Conservation (phyloP, 106 monocot genomes). For the Xerophyta viscosa region DNA sequence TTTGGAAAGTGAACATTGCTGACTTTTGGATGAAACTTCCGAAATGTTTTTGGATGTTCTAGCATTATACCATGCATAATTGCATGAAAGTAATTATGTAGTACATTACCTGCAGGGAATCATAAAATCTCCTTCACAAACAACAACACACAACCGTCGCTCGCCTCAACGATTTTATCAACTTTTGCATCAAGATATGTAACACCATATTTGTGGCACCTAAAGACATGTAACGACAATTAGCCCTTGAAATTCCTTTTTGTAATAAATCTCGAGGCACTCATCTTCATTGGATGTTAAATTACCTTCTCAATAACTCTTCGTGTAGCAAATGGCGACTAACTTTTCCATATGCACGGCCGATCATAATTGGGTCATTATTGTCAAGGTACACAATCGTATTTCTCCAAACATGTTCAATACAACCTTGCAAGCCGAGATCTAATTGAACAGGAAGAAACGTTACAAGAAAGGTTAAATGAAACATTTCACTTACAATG, state of each 20-base stretch:
- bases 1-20: too few relatives aligned
- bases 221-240: slow-evolving; percentile 12
- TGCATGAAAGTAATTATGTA: too few relatives aligned
- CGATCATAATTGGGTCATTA: slow-evolving; percentile 71
- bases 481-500: too few relatives aligned
- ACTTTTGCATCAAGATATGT: slow-evolving; percentile 82
- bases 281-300: background rate
- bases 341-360: slow-evolving; percentile 95
- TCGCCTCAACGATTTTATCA: slow-evolving; percentile 80
- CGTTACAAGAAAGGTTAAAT: too few relatives aligned
- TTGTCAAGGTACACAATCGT: slow-evolving; percentile 84
- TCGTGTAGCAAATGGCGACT: slow-evolving; percentile 80
- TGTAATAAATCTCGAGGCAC: background rate
- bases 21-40: too few relatives aligned
- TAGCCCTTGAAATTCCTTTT: background rate
- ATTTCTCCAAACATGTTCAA: slow-evolving; percentile 91
- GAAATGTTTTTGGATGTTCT: too few relatives aligned
- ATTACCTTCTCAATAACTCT: slow-evolving; percentile 82
- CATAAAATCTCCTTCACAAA: slow-evolving; percentile 50
- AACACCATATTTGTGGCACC: slow-evolving; percentile 77
- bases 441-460: slow-evolving; percentile 30
- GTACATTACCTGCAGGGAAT: slow-evolving; percentile 95
- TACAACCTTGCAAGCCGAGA: slow-evolving; percentile 77
- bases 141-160: slow-evolving; percentile 65
- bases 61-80: too few relatives aligned